A percentile compares a stretch with the other conserved stretches of the same genome.
phyloP scores from a whole-genome alignment of 2,329 filamentous ascomycete genomes.

The Bipolaris gigantea region DNA sequence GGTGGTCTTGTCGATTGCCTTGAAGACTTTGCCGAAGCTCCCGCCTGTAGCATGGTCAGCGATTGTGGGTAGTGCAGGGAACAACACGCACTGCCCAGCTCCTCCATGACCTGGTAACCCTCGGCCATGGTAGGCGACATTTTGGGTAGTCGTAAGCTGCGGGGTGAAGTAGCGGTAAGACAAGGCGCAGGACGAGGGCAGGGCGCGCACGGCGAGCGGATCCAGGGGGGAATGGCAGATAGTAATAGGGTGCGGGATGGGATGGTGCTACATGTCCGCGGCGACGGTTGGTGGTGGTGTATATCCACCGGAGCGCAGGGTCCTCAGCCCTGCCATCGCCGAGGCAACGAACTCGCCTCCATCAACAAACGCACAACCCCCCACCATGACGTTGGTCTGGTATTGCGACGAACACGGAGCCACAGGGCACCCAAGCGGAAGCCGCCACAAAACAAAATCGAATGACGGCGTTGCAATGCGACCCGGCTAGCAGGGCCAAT shows the following conservation, averaged over 20 bases:
- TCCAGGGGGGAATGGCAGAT: constrained; percentile 22
- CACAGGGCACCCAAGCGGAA: constrained; percentile 1
- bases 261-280: constrained; percentile 12
- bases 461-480: not conserved
- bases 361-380: constrained; percentile 31
- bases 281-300: constrained; percentile 9
- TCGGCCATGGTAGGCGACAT: constrained; percentile 64
- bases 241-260: constrained; percentile 33
- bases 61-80: not conserved
- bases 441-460: not conserved
- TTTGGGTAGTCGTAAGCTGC: constrained; percentile 16
- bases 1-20: constrained; percentile 86
- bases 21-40: constrained; percentile 96
- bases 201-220: constrained; percentile 27
- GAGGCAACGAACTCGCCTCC: constrained; percentile 26
- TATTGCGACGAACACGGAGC: constrained; percentile 11
- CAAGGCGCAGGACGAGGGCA: constrained; percentile 19
- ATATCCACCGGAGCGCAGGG: constrained; percentile 24
- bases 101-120: constrained; percentile 93
- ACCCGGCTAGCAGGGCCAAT: not conserved
- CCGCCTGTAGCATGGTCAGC: constrained; percentile 62
- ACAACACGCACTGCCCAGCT: constrained; percentile 76
- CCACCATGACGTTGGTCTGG: constrained; percentile 18
- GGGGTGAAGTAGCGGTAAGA: constrained; percentile 7
- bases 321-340: constrained; percentile 22